A percentile compares a stretch with the other conserved stretches of the same genome.
phyloP scores from a whole-genome alignment of 192 early-diverging fungal species.

The Lunasporangiospora selenospora region DNA sequence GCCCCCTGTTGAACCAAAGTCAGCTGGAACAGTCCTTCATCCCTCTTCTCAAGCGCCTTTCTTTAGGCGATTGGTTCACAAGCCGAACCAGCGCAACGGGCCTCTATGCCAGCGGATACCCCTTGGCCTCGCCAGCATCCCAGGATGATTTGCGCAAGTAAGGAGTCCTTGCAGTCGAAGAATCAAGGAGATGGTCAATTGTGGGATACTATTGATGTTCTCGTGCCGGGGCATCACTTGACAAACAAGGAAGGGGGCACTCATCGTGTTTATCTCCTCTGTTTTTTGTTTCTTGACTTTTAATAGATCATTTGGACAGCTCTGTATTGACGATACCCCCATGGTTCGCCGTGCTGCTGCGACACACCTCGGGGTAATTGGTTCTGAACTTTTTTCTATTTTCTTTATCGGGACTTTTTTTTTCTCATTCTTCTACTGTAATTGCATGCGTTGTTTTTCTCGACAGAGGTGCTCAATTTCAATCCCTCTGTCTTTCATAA shows the following conservation, averaged over 20 bases:
- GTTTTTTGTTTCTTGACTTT: conserved; percentile 5
- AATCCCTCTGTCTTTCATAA: not conserved
- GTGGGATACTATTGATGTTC: too few species aligned
- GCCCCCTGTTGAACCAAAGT: conserved; percentile 68
- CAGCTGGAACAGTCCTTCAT: conserved; percentile 93
- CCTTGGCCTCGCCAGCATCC: conserved; percentile 68
- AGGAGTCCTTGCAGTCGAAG: too few species aligned
- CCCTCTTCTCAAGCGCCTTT: conserved; percentile 91
- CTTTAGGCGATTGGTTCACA: conserved; percentile 98
- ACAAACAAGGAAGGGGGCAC: too few species aligned
- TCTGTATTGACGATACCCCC: conserved; percentile 94
- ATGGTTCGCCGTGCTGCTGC: conserved; percentile 98
- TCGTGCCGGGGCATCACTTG: too few species aligned
- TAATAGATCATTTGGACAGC: conserved; percentile 73
- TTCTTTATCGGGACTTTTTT: conserved; percentile 3
- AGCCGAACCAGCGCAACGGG: conserved; percentile 93
- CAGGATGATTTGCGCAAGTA: conserved; percentile 90
- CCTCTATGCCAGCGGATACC: conserved; percentile 88
- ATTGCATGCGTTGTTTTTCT: too few species aligned
- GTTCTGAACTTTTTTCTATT: conserved; percentile 2
- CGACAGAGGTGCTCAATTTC: too few species aligned
- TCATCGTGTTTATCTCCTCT: too few species aligned
- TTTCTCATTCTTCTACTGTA: conserved; percentile 5
- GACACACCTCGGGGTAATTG: conserved; percentile 79
- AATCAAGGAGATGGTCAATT: too few species aligned